Evolutionary conservation across 495 filamentous ascomycete species (phyloP), one percentile per base, ranked within the genome.

Genomic region (Entonaema liquescens): DNA sequence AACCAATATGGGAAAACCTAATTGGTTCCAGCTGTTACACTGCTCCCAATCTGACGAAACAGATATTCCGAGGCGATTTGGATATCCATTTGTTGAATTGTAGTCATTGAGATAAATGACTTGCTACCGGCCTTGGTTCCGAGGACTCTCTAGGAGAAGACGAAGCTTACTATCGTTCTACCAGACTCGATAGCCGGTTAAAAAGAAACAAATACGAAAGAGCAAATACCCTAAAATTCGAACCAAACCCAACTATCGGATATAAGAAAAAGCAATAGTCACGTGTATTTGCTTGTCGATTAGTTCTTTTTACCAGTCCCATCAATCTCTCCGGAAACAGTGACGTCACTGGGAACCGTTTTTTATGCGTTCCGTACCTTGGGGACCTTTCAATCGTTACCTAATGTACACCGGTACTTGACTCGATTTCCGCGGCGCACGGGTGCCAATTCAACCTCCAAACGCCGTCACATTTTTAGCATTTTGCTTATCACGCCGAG

Each of bases 301-400:
- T 49, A n/a, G 28, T 15, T 15, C 49, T 13, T 63, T 54, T 56
- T 53, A 36, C n/a, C 17, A 13, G 29, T 57, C 49, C 26, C 15
- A 33, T 13, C 25, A 19, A 52, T 35, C 60, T 17, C 28, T 50
- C 44, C 23, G 28, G 36, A 44, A 40, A 36, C 15, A 52, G 59
- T 72, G 70, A 72, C 70, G 64, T 72, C 70, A 72, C 54, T 2
- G 47, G 47, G 28, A 42, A 54, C 55, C 59, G 49, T 55, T 59
- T 38, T 36, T n/a, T 59, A 49, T 63, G 47, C 40, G 50, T 54
- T 53, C 8, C 38, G 44, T 64, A 58, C 31, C 31, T 26, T 15
- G 59, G 59, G 28, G 19, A n/a, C n/a, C n/a, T n/a, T n/a, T n/a
- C n/a, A n/a, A n/a, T n/a, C 54, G 31, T 5, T 7, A 33, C 31